Evolutionary conservation across 177 flowering plant genomes (phyloP).

Genomic region (Tripterygium wilfordii): DNA sequence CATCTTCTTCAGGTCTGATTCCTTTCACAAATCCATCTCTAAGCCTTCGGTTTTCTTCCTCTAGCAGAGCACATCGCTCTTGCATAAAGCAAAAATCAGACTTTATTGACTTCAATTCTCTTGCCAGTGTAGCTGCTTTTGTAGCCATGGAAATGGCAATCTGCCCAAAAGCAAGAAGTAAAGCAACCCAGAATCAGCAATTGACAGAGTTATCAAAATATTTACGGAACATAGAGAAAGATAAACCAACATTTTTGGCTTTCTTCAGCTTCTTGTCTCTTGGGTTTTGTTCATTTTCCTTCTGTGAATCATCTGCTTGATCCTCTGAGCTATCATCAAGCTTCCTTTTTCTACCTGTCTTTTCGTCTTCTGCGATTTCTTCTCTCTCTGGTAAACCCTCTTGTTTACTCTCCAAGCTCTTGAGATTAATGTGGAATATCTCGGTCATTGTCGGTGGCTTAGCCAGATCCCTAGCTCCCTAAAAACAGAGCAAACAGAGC

Average conservation of each 20-base stretch:
- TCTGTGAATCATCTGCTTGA: slow-evolving; percentile 18
- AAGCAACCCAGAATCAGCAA: background rate
- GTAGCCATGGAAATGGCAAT: slow-evolving; percentile 86
- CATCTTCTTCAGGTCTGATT: slow-evolving; percentile 85
- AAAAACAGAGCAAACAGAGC: slow-evolving; percentile 7
- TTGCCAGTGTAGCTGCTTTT: slow-evolving; percentile 71
- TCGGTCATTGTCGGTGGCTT: slow-evolving; percentile 65
- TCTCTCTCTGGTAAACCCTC: slow-evolving; percentile 13
- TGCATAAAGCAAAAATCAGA: slow-evolving; percentile 68
- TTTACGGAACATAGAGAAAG: background rate
- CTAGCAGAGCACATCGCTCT: slow-evolving; percentile 68
- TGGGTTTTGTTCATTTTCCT: slow-evolving; percentile 24
- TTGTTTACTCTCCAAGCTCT: slow-evolving; percentile 17
- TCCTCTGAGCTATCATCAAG: slow-evolving; percentile 33
- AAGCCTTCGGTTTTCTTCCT: slow-evolving; percentile 82
- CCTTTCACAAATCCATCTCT: slow-evolving; percentile 63
- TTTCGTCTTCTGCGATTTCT: slow-evolving; percentile 26
- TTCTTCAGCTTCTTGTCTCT: slow-evolving; percentile 50
- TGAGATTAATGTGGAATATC: slow-evolving; percentile 30
- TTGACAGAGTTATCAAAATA: background rate
- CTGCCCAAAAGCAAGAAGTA: slow-evolving; percentile 26
- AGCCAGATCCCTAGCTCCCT: slow-evolving; percentile 80
- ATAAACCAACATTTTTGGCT: slow-evolving; percentile 61
- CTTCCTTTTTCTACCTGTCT: slow-evolving; percentile 46
- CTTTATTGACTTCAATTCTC: slow-evolving; percentile 69